A percentile compares a stretch with the other conserved stretches of the same genome.
phyloP scores from a whole-genome alignment of 1,284 basidiomycete genomes.

The Nidula niveotomentosa region DNA sequence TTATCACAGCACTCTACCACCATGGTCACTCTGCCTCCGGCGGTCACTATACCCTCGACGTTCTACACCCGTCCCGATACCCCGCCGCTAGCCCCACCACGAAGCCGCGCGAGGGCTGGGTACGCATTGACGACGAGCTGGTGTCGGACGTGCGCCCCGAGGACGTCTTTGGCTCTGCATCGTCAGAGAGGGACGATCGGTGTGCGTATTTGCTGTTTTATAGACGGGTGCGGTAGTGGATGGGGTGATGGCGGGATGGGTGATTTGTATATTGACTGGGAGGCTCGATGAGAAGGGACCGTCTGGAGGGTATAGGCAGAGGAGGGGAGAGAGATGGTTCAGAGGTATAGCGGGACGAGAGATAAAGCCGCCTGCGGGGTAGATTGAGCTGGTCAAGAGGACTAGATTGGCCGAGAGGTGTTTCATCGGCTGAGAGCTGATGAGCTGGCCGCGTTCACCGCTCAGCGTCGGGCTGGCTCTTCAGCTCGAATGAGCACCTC shows the following conservation, averaged over 20 bases:
- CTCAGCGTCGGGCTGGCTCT: too few relatives aligned
- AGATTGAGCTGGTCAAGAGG: too few relatives aligned
- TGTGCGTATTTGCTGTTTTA: conserved; percentile 94
- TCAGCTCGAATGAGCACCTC: too few relatives aligned
- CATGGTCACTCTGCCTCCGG: conserved; percentile 90
- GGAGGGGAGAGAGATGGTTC: too few relatives aligned
- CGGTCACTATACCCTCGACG: conserved; percentile 95
- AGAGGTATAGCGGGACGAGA: too few relatives aligned
- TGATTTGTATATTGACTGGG: background rate
- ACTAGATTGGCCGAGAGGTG: too few relatives aligned
- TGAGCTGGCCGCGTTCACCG: too few relatives aligned
- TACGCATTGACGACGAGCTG: conserved; percentile 92
- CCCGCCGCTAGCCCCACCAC: conserved; percentile 21
- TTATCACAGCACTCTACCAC: conserved; percentile 80
- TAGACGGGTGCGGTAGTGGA: conserved; percentile 35
- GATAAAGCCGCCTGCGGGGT: too few relatives aligned
- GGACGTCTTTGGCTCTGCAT: conserved; percentile 61
- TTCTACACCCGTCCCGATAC: conserved; percentile 77
- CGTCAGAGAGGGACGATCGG: conserved; percentile 58
- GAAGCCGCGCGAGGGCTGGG: conserved; percentile 67
- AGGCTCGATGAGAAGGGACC: too few relatives aligned
- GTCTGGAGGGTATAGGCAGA: too few relatives aligned
- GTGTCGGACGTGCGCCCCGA: conserved; percentile 79
- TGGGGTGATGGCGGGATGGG: background rate
- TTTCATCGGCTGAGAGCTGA: too few relatives aligned